These are phyloP conservation scores for Alternaria solani DNA, from an alignment of 2,329 filamentous ascomycete genomes.

Conservation along the genomic window DNA sequence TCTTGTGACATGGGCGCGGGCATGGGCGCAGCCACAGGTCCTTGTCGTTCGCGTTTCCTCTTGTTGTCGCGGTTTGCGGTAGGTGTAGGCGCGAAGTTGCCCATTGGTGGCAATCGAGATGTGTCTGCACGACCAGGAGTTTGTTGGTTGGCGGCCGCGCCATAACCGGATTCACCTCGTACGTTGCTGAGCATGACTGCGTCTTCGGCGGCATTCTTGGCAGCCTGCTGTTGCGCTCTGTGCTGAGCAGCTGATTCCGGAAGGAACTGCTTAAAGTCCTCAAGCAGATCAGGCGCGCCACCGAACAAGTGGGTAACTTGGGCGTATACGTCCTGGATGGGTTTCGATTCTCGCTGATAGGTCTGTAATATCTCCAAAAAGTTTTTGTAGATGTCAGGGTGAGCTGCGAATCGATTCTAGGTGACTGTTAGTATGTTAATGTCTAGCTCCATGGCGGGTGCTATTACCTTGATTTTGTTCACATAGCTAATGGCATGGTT, in stretches of 20 bases:
- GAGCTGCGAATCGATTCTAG: conserved; percentile 94
- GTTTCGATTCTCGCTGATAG: conserved; percentile 96
- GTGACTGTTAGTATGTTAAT: conserved; percentile 17
- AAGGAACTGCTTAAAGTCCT: conserved; percentile 98
- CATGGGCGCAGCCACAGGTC: conserved; percentile 53
- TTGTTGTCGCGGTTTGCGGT: conserved; percentile 91
- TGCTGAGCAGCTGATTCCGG: conserved; percentile 81
- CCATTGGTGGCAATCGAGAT: conserved; percentile 80
- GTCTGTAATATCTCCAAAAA: conserved; percentile 98
- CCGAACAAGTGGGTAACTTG: conserved; percentile 96
- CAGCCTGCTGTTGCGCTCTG: conserved; percentile 63
- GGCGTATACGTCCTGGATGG: conserved; percentile 96
- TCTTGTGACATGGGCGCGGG: conserved; percentile 46
- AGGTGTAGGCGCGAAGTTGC: conserved; percentile 86
- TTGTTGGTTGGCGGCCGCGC: conserved; percentile 56
- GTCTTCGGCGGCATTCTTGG: conserved; percentile 73
- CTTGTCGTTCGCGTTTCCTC: conserved; percentile 74
- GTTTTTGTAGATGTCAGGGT: conserved; percentile 98
- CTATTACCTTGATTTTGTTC: conserved; percentile 93
- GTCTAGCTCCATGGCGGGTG: conserved; percentile 34
- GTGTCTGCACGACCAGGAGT: conserved; percentile 56
- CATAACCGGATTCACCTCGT: conserved; percentile 60
- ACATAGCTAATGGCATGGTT: conserved; percentile 99
- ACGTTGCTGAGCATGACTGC: conserved; percentile 71
- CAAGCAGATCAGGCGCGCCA: conserved; percentile 89